A percentile compares a stretch with the other conserved stretches of the same genome.
These are phyloP conservation scores for Candida buenavistaensis DNA, from an alignment of 1,139 yeast species.

Conservation along the genomic window DNA sequence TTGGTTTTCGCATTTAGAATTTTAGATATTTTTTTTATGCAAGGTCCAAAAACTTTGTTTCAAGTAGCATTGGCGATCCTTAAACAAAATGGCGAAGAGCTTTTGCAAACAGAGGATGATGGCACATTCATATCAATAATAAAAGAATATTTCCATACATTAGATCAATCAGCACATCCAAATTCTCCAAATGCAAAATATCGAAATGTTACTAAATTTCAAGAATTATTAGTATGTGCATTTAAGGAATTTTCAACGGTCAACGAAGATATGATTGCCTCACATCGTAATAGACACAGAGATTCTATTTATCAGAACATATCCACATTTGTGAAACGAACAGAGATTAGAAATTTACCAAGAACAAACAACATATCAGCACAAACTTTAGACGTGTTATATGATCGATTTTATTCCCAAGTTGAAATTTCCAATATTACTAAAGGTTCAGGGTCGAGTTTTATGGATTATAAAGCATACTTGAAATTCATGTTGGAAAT, in stretches of 20 bases:
- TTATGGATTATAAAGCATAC: constrained; percentile 75
- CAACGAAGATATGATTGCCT: constrained; percentile 70
- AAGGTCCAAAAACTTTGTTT: constrained; percentile 86
- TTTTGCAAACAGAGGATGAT: constrained; percentile 82
- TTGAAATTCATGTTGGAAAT: constrained; percentile 73
- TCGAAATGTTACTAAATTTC: constrained; percentile 77
- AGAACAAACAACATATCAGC: constrained; percentile 61
- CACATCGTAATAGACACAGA: constrained; percentile 70
- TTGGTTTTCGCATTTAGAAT: constrained; percentile 89
- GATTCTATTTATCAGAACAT: constrained; percentile 81
- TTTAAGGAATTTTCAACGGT: constrained; percentile 85
- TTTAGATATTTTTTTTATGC: constrained; percentile 85
- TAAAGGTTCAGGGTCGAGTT: constrained; percentile 66
- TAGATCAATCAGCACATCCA: constrained; percentile 83
- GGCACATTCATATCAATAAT: constrained; percentile 86
- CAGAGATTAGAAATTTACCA: constrained; percentile 84
- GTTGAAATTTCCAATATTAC: constrained; percentile 64
- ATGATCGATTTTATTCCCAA: constrained; percentile 82
- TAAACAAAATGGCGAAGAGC: constrained; percentile 81
- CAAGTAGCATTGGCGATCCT: constrained; percentile 92
- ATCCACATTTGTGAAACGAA: constrained; percentile 86
- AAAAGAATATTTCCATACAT: constrained; percentile 74
- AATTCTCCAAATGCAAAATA: constrained; percentile 63
- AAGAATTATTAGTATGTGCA: constrained; percentile 86
- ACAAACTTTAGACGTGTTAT: constrained; percentile 65